Evolutionary conservation across 2,329 filamentous ascomycete genomes (phyloP), one percentile per base, ranked within the genome.

Genomic region (Ceratocystiopsis minuta): DNA sequence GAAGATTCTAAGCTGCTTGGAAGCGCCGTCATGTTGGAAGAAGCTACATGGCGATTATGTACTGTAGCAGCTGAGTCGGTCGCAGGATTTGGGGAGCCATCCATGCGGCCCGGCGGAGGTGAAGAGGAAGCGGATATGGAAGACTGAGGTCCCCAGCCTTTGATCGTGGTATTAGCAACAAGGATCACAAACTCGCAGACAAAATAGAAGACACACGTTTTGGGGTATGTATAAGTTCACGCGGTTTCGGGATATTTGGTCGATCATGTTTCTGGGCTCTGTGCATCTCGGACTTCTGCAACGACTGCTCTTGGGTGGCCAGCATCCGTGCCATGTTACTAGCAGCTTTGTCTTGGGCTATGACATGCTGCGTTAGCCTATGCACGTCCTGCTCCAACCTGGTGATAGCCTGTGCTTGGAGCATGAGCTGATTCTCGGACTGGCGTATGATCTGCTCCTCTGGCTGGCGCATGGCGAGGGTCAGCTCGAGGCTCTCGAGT

Each of bases 401-500:
- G 4, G 40, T 37, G 15, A 46, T 42, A 35, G 14, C 17, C 31
- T 3, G 37, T 24, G 24, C 4, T 10, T 28, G 24, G 7, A 28
- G 24, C 24, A 28, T 28, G 7, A 28, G 24, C 16, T 46, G 32
- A 3, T 45, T 43, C 6, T 40, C 37, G 2, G 41, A 42, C 14
- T 46, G 43, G 4, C 41, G 43, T 37, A 37, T 20, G 11, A 42
- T 28, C 2, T 28, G 24, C 24, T 28, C 24, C 7, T 28, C 24
- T 2, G 4, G 24, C 11, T 28, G 24, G 6, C 24, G 24, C 24
- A 28, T 28, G 11, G 24, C 24, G 11, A 28, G 24, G 0, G 35
- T 42, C 16, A 33, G 15, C 24, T 49, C 48, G 6, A 49, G 38
- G 7, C 34, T 37, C 10, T 46, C 43, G 16, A 45, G 32, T 16